Conservation (phyloP, 2,329 filamentous ascomycete species). For the Lasiodiplodia theobromae region DNA sequence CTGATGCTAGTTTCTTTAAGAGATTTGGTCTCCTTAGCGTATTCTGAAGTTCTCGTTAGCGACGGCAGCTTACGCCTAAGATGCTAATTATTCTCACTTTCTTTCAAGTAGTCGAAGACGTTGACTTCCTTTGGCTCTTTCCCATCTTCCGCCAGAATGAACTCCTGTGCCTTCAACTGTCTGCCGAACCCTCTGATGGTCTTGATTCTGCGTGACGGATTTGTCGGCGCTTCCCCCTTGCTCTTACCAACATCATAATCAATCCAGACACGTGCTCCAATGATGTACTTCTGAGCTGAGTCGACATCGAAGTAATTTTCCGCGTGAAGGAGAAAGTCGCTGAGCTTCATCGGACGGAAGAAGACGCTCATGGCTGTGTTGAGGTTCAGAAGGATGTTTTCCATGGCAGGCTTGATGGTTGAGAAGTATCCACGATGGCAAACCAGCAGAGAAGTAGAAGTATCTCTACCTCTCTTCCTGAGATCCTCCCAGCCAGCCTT, state of each 20-base stretch:
- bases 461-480: no score
- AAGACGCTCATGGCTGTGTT: background rate
- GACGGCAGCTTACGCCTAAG: no score
- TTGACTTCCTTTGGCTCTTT: background rate
- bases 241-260: background rate
- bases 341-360: background rate
- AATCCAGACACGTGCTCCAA: background rate
- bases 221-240: no score
- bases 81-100: background rate
- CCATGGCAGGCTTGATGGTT: conserved; percentile 29
- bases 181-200: background rate
- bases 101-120: background rate
- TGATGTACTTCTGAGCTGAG: background rate
- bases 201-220: background rate
- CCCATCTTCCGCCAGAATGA: background rate
- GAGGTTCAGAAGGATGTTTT: background rate
- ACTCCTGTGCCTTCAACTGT: background rate
- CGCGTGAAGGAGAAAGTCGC: background rate
- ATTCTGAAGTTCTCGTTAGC: background rate
- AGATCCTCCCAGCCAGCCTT: background rate
- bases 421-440: conserved; percentile 5
- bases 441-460: no score
- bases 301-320: accelerated
- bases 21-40: background rate
- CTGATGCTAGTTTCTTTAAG: accelerated